Evolutionary conservation across 2,329 filamentous ascomycete genomes (phyloP).

Genomic region (Ophiocordyceps camponoti-saundersi): DNA sequence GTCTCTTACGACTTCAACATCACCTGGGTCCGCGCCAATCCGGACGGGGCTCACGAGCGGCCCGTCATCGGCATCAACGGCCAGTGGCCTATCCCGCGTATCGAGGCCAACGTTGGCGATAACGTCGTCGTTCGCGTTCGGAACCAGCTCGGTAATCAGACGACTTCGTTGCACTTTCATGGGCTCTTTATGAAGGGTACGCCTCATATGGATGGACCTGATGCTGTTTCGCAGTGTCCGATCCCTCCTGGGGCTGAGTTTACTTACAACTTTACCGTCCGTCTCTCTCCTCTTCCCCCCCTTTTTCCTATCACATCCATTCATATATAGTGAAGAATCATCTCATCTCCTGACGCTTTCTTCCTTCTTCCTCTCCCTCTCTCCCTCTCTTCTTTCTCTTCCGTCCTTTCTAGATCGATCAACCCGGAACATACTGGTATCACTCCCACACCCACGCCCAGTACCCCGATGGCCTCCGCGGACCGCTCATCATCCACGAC

Average conservation of each 20-base stretch:
- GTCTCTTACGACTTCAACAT: slow-evolving; percentile 50
- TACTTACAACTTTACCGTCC: slow-evolving; percentile 52
- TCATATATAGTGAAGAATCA: too few species aligned
- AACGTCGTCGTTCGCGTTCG: slow-evolving; percentile 38
- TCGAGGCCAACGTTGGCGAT: slow-evolving; percentile 47
- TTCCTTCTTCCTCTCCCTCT: too few species aligned
- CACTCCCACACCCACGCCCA: slow-evolving; percentile 52
- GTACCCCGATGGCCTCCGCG: slow-evolving; percentile 54
- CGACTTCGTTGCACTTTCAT: slow-evolving; percentile 52
- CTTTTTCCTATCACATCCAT: too few species aligned
- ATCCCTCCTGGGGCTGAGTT: slow-evolving; percentile 48
- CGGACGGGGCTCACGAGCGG: slow-evolving; percentile 47
- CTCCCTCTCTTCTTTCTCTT: too few species aligned
- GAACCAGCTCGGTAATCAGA: slow-evolving; percentile 44
- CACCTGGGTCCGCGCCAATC: slow-evolving; percentile 54
- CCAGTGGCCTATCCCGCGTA: slow-evolving; percentile 54
- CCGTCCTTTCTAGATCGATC: slow-evolving; percentile 27
- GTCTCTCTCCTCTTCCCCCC: slow-evolving; percentile 1
- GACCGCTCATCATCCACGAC: slow-evolving; percentile 48
- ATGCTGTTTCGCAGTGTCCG: slow-evolving; percentile 47
- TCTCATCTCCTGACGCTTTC: too few species aligned
- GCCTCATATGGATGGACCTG: slow-evolving; percentile 54
- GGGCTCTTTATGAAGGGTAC: slow-evolving; percentile 53
- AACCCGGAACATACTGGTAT: slow-evolving; percentile 68
- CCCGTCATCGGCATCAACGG: slow-evolving; percentile 64